phyloP scores from a whole-genome alignment of 2,329 filamentous ascomycete genomes.

The Phialemonium atrogriseum region DNA sequence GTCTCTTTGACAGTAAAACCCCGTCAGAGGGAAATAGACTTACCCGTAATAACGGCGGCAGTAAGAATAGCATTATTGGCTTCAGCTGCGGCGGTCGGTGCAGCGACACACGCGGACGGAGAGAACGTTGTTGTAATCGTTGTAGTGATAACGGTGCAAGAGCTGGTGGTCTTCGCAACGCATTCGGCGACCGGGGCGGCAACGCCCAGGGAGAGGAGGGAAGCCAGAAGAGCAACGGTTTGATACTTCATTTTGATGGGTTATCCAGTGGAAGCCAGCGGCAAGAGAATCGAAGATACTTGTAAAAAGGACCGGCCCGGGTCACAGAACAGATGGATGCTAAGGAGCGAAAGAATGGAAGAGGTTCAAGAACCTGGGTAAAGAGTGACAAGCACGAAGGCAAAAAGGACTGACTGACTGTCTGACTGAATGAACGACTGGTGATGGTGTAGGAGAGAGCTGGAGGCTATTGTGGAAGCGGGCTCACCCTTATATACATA shows the following conservation, averaged over 20 bases:
- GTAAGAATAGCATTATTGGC: not conserved
- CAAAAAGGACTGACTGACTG: too few species aligned
- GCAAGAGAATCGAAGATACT: too few species aligned
- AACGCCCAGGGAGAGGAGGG: not conserved
- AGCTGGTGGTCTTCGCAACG: not conserved
- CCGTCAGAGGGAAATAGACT: too few species aligned
- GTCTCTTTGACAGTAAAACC: too few species aligned
- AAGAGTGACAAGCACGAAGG: not conserved
- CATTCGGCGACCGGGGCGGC: not conserved
- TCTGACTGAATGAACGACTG: constrained; percentile 1
- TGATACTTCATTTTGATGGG: constrained; percentile 1
- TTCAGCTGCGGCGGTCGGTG: not conserved
- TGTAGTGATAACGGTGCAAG: constrained; percentile 1
- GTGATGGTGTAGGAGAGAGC: not conserved
- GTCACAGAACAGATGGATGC: too few species aligned
- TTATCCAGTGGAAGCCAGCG: too few species aligned
- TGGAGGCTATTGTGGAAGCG: not conserved
- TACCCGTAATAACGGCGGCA: too few species aligned
- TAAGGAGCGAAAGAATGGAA: not conserved
- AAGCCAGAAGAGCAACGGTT: not conserved
- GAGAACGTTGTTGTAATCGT: constrained; percentile 1
- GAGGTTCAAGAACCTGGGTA: not conserved
- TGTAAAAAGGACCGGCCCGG: too few species aligned
- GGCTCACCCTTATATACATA: constrained; percentile 1
- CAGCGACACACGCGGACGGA: not conserved